These are phyloP conservation scores for Tetrahymena borealis DNA, from an alignment of 73 alveolate genomes.

Conservation along the genomic window DNA sequence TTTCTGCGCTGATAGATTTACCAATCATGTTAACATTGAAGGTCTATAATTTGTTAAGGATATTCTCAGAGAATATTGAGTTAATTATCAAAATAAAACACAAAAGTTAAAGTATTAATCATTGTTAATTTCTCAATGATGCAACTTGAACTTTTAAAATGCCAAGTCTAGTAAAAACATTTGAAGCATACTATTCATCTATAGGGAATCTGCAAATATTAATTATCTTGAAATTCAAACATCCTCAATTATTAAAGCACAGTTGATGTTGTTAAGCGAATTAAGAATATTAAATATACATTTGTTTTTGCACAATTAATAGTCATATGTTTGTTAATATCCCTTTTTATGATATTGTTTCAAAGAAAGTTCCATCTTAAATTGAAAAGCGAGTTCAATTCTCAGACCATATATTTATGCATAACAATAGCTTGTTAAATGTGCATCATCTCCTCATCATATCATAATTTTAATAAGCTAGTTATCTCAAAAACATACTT, in stretches of 20 bases:
- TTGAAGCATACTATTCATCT: background rate
- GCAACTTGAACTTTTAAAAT: background rate
- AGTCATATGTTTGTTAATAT: background rate
- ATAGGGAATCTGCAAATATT: background rate
- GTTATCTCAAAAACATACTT: background rate
- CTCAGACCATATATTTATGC: background rate
- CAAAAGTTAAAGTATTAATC: too few relatives aligned
- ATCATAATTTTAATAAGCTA: background rate
- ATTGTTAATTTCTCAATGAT: too few relatives aligned
- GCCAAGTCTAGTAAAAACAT: background rate
- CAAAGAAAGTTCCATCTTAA: background rate
- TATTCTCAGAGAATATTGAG: background rate
- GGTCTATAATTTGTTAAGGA: background rate
- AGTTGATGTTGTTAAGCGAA: background rate
- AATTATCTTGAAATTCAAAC: background rate
- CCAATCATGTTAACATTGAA: background rate
- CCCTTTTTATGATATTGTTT: background rate
- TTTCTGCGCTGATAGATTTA: background rate
- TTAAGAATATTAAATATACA: background rate
- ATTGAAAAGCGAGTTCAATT: background rate
- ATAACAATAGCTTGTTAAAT: background rate
- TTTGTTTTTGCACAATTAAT: background rate
- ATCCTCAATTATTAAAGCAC: background rate
- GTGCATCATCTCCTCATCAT: background rate
- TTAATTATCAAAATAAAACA: background rate